These are phyloP conservation scores for Spergularia marina DNA, from an alignment of 148 eudicot species.

Conservation along the genomic window DNA sequence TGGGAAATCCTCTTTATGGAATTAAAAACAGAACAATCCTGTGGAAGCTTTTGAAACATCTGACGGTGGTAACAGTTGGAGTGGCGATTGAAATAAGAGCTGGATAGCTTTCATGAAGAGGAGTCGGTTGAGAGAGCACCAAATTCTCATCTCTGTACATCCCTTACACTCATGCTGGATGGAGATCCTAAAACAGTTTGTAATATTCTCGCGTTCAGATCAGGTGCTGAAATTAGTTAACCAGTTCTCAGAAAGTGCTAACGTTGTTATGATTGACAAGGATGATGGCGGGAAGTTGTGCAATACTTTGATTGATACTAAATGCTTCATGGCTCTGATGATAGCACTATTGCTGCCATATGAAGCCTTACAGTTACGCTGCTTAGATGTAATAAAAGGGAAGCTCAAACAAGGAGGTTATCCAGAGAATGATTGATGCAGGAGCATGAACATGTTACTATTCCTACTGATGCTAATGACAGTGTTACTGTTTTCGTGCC, in stretches of 20 bases:
- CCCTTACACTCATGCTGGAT: constrained; percentile 90
- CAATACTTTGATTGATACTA: constrained; percentile 35
- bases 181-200: constrained; percentile 53
- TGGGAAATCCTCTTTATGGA: constrained; percentile 69
- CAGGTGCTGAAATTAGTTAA: constrained; percentile 56
- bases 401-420: constrained; percentile 60
- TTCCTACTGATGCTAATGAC: too few relatives aligned
- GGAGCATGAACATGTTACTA: not conserved
- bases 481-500: too few relatives aligned
- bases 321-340: constrained; percentile 71
- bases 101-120: constrained; percentile 81
- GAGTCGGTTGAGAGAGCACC: constrained; percentile 48
- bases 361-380: constrained; percentile 51
- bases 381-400: constrained; percentile 68
- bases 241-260: constrained; percentile 36
- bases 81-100: constrained; percentile 85
- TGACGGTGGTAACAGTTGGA: constrained; percentile 54
- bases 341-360: constrained; percentile 56
- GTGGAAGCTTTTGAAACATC: constrained; percentile 38
- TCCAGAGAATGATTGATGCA: constrained; percentile 41
- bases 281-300: constrained; percentile 46
- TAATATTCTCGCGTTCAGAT: constrained; percentile 29
- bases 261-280: constrained; percentile 49
- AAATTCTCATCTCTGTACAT: constrained; percentile 41
- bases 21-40: constrained; percentile 37